These are phyloP conservation scores for Glarea lozoyensis DNA, from an alignment of 495 filamentous ascomycete genomes.

Conservation along the genomic window DNA sequence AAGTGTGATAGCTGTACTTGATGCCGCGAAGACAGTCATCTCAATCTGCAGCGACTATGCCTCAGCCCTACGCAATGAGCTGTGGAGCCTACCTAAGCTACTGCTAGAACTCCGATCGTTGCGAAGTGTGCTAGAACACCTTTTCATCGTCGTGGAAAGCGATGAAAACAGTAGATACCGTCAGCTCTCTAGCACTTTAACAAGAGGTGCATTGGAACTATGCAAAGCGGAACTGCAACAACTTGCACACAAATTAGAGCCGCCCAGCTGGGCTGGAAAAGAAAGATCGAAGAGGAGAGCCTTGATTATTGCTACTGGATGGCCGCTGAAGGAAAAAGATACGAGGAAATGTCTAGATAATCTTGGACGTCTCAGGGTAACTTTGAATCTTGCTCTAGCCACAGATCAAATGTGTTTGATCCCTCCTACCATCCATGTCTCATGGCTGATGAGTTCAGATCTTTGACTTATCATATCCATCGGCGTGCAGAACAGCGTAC, in stretches of 20 bases:
- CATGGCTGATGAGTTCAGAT: not conserved
- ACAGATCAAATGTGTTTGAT: not conserved
- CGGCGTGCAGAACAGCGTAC: not conserved
- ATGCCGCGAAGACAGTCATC: conserved; percentile 10
- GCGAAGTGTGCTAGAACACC: conserved; percentile 2
- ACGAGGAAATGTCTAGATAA: not conserved
- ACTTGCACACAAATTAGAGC: not conserved
- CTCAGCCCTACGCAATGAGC: not conserved
- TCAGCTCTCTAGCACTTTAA: too few relatives aligned
- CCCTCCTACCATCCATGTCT: not conserved
- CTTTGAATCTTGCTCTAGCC: not conserved
- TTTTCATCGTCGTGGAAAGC: too few relatives aligned
- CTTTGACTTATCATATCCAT: not conserved
- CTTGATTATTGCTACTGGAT: too few relatives aligned
- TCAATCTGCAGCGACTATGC: conserved; percentile 6
- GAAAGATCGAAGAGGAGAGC: too few relatives aligned
- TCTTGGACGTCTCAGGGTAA: not conserved
- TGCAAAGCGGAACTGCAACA: not conserved
- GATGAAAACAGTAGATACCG: too few relatives aligned
- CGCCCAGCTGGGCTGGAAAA: not conserved
- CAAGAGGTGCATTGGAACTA: not conserved
- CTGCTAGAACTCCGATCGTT: conserved; percentile 1
- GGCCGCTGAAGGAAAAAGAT: not conserved
- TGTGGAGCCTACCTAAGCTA: not conserved
- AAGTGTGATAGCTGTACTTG: conserved; percentile 16